These are phyloP conservation scores for Phaeosphaeria sp. DNA, from an alignment of 2,329 filamentous ascomycete species.

Conservation along the genomic window DNA sequence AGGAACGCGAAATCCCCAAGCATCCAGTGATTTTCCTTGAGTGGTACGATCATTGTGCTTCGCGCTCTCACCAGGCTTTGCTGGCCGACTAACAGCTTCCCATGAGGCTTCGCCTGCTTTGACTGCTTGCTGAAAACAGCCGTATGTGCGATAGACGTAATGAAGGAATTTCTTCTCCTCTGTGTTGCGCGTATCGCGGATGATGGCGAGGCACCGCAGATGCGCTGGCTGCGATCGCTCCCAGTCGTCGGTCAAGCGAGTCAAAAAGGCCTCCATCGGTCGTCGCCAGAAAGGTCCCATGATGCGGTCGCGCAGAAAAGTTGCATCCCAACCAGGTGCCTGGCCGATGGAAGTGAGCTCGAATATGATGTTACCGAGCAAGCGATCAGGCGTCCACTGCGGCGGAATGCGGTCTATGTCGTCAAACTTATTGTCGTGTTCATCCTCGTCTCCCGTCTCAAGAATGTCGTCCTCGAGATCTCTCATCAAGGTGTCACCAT, in stretches of 20 bases:
- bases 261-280: conserved; percentile 61
- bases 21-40: conserved; percentile 19
- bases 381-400: conserved; percentile 62
- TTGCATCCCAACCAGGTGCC: conserved; percentile 57
- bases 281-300: conserved; percentile 62
- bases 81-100: conserved; percentile 57
- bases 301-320: conserved; percentile 45
- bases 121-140: conserved; percentile 61
- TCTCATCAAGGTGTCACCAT: conserved; percentile 38
- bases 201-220: conserved; percentile 63
- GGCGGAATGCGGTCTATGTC: conserved; percentile 51
- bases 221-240: conserved; percentile 65
- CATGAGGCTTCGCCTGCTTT: conserved; percentile 58
- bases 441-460: conserved; percentile 24
- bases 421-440: conserved; percentile 18
- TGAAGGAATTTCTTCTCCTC: conserved; percentile 53
- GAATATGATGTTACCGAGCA: conserved; percentile 60
- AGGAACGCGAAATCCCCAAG: conserved; percentile 38
- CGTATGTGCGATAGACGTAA: conserved; percentile 63
- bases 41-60: conserved; percentile 14
- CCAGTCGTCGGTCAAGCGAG: conserved; percentile 63
- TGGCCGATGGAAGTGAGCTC: conserved; percentile 58
- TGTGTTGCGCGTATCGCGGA: conserved; percentile 60
- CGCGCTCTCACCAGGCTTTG: conserved; percentile 16
- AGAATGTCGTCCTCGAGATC: conserved; percentile 42